Base-by-base conservation (phyloP, 441 rosid genomes). In the Gossypium schwendimanii region DNA sequence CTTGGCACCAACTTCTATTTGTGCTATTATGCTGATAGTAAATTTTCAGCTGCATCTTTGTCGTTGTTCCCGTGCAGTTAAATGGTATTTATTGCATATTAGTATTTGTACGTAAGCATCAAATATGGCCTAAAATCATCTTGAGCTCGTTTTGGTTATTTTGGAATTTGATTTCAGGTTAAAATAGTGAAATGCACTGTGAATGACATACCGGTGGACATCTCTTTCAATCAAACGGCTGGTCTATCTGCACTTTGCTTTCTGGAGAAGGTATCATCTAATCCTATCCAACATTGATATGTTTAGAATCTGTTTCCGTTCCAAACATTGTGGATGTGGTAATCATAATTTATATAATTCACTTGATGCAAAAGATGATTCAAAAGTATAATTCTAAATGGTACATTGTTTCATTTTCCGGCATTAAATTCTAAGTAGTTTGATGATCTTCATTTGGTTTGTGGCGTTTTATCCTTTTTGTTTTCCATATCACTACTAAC, bases 181-280 rank as follows among this genome's bases (percentile, higher is more conserved):
- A 84, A 87, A 78, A 79, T 87, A 17, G 84, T 89, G 23, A 89
- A 89, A 73, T 89, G 88, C 83, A 84, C 54, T 33, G 83, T 87
- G 59, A 78, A 81, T 67, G 75, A 80, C 74, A 82, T 87, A 69
- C 74, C 88, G 2, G 85, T 89, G 28, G 93, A 89, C 72, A 79
- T 89, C 75, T 87, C 93, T 20, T 87, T 87, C 78, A 87, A 87
- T 74, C 91, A 86, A 82, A 77, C 54, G 47, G 80, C 89, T 0
- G 91, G 89, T 49, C 85, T 89, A 2, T 74, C 80, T 76, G 81
- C 89, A 45, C 71, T 89, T 31, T 89, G 87, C 77, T 89, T 89
- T 76, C 75, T 85, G 14, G 91, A 89, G 83, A 80, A 87, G 89
- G 91, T 89, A 87, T 45, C 8, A 20, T 49, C 70, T 69, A 45